Evolutionary conservation across 768 basidiomycete genomes (phyloP).

Genomic region (Rubroboletus satanas): DNA sequence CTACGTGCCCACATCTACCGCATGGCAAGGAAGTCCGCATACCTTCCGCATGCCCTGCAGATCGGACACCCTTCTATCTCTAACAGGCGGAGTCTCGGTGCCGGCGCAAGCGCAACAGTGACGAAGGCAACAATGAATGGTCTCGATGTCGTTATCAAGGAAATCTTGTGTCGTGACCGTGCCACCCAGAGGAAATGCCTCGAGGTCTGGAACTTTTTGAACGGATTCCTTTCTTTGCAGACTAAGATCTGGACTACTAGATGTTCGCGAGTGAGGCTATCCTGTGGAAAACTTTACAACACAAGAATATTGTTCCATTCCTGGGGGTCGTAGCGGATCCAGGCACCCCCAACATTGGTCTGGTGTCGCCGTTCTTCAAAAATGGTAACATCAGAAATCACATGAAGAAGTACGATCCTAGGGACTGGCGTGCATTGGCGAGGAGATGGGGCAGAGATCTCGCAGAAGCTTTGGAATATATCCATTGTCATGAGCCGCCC

Average conservation of each 20-base stretch:
- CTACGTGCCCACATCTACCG: slow-evolving; percentile 24
- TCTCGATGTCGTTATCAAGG: slow-evolving; percentile 27
- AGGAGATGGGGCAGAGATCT: slow-evolving; percentile 12
- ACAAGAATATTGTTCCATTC: slow-evolving; percentile 28
- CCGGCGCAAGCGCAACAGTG: slow-evolving; percentile 23
- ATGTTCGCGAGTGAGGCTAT: slow-evolving; percentile 27
- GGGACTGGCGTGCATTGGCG: slow-evolving; percentile 6
- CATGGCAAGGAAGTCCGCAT: slow-evolving; percentile 27
- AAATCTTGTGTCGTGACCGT: slow-evolving; percentile 2
- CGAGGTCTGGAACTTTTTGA: slow-evolving; percentile 10
- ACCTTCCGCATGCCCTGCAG: slow-evolving; percentile 19
- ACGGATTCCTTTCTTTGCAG: not conserved
- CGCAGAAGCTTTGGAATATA: slow-evolving; percentile 21
- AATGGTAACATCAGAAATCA: slow-evolving; percentile 17
- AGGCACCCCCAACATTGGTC: slow-evolving; percentile 9
- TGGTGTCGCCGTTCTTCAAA: slow-evolving; percentile 24
- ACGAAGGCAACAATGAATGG: slow-evolving; percentile 15
- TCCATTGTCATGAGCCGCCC: slow-evolving; percentile 24
- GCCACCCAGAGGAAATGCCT: not conserved
- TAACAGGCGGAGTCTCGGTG: not conserved
- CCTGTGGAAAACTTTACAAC: slow-evolving; percentile 24
- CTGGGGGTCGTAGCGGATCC: slow-evolving; percentile 13
- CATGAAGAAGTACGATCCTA: not conserved
- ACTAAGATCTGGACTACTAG: slow-evolving; percentile 8
- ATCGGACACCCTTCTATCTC: slow-evolving; percentile 7